These are phyloP conservation scores for Trematosphaeria pertusa DNA, from an alignment of 2,329 filamentous ascomycete genomes.

Conservation along the genomic window DNA sequence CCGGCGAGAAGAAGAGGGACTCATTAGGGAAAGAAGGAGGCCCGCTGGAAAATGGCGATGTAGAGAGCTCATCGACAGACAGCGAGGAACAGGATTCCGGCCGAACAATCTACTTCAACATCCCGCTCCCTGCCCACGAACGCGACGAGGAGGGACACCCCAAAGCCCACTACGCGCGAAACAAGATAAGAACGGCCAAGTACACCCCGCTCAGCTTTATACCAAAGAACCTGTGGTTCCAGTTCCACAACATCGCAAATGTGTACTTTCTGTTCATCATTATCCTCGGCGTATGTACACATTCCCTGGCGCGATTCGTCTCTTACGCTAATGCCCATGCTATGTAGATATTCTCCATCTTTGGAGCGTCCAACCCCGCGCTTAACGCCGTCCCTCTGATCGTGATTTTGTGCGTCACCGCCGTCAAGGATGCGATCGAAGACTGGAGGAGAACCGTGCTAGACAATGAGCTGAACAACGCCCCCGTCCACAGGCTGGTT, in stretches of 20 bases:
- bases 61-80: constrained; percentile 48
- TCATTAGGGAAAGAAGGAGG: constrained; percentile 48
- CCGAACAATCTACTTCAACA: constrained; percentile 82
- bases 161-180: constrained; percentile 74
- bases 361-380: constrained; percentile 88
- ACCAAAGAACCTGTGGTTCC: constrained; percentile 95
- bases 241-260: constrained; percentile 98
- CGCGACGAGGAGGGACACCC: constrained; percentile 84
- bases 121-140: constrained; percentile 75
- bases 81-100: constrained; percentile 47
- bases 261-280: constrained; percentile 98
- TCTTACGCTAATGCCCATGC: constrained; percentile 23
- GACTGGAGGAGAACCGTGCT: constrained; percentile 91
- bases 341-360: constrained; percentile 93
- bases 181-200: constrained; percentile 98
- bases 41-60: constrained; percentile 52
- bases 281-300: constrained; percentile 81
- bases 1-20: constrained; percentile 67
- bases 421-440: constrained; percentile 93
- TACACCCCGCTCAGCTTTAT: constrained; percentile 95
- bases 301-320: constrained; percentile 13
- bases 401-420: constrained; percentile 86
- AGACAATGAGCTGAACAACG: constrained; percentile 95
- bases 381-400: constrained; percentile 91
- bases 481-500: constrained; percentile 85